Evolutionary conservation across 1,139 yeast species (phyloP).

Genomic region (Candida sp.): DNA sequence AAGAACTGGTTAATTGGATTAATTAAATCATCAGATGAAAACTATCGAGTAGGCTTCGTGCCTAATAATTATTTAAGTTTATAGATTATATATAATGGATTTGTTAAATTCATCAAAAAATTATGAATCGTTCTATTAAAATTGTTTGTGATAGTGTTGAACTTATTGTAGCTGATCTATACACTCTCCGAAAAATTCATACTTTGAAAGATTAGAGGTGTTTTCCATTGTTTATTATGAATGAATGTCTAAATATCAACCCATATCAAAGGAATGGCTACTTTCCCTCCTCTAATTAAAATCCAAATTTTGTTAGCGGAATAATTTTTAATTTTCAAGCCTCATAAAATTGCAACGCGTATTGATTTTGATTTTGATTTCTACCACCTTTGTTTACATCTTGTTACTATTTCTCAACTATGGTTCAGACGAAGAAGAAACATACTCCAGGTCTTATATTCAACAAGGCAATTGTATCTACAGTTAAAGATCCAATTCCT

Average conservation of each 20-base stretch:
- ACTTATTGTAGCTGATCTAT: no score
- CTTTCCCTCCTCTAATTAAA: no score
- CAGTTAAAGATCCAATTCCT: conserved; percentile 52
- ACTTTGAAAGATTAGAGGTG: no score
- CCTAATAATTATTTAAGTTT: conserved; percentile 30
- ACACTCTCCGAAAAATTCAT: no score
- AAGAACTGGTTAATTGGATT: conserved; percentile 37
- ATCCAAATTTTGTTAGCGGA: no score
- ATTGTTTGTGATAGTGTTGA: no score
- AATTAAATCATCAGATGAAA: conserved; percentile 8
- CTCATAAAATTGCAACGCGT: background rate
- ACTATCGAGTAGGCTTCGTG: conserved; percentile 36
- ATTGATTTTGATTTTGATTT: background rate
- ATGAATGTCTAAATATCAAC: background rate
- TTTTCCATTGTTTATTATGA: no score
- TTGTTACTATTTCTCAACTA: background rate
- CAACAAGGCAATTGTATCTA: conserved; percentile 48
- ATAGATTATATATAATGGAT: background rate
- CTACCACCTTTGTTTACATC: background rate
- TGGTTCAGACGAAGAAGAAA: background rate
- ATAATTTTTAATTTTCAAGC: no score
- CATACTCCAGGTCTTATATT: background rate
- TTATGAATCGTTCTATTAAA: no score
- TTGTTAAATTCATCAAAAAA: no score
- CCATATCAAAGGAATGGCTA: background rate